A percentile compares a stretch with the other conserved stretches of the same genome.
Evolutionary conservation across 1,284 basidiomycete genomes (phyloP).

Genomic region (Leccinum pallidistipes): DNA sequence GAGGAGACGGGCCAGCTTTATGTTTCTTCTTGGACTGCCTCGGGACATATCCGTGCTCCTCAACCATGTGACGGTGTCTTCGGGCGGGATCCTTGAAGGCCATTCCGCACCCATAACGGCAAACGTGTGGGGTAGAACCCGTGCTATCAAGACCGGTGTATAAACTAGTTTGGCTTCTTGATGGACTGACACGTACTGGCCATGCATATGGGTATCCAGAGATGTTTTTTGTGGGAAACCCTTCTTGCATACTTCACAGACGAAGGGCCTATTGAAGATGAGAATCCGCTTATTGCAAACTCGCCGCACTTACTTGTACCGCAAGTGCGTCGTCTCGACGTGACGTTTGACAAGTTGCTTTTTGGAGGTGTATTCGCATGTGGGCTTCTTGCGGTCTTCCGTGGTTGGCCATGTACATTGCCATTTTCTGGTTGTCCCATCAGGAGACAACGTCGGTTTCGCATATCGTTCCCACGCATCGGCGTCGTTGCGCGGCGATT

Average conservation of each 20-base stretch:
- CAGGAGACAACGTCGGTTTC: conserved; percentile 36
- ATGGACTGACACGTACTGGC: conserved; percentile 48
- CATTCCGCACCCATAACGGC: conserved; percentile 51
- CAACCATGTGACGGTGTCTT: conserved; percentile 57
- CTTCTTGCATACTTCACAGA: conserved; percentile 55
- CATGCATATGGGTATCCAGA: conserved; percentile 58
- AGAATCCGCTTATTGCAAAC: conserved; percentile 14
- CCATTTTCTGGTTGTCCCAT: conserved; percentile 38
- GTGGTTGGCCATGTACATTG: conserved; percentile 37
- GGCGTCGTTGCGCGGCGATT: conserved; percentile 30
- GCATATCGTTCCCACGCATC: conserved; percentile 36
- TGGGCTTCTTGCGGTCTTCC: conserved; percentile 35
- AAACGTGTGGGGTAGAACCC: conserved; percentile 54
- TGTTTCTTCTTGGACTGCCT: conserved; percentile 47
- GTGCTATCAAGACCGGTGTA: conserved; percentile 40
- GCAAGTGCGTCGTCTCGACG: conserved; percentile 61
- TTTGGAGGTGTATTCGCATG: conserved; percentile 55
- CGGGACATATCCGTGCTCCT: conserved; percentile 52
- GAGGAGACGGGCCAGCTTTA: conserved; percentile 29
- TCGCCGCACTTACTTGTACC: conserved; percentile 49
- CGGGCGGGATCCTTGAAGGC: conserved; percentile 64
- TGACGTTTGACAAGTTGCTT: conserved; percentile 70
- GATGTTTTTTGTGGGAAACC: conserved; percentile 62
- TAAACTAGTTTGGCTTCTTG: conserved; percentile 14
- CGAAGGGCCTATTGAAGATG: conserved; percentile 44